These are phyloP conservation scores for Pelargonium australe DNA, from an alignment of 441 rosid species.

Conservation along the genomic window DNA sequence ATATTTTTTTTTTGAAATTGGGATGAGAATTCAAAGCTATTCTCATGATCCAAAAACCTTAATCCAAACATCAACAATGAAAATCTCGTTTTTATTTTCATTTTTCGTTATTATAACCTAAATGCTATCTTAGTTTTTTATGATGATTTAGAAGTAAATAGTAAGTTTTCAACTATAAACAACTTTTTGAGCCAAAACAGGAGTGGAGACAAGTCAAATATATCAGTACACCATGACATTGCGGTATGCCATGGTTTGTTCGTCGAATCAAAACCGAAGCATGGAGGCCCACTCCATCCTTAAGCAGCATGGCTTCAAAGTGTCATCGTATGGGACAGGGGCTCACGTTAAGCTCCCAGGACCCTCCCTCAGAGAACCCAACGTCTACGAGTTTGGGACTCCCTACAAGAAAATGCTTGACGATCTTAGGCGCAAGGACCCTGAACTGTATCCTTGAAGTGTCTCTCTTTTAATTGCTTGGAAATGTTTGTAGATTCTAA, in stretches of 20 bases:
- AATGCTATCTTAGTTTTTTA: too few relatives aligned
- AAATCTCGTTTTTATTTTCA: too few relatives aligned
- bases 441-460: slow-evolving; percentile 61
- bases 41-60: too few relatives aligned
- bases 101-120: too few relatives aligned
- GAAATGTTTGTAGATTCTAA: neutral
- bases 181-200: too few relatives aligned
- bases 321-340: slow-evolving; percentile 86
- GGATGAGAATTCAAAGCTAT: too few relatives aligned
- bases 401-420: slow-evolving; percentile 92
- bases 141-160: too few relatives aligned
- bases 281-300: slow-evolving; percentile 87
- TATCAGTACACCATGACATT: slow-evolving; percentile 13
- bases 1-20: neutral
- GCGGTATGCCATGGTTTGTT: slow-evolving; percentile 91
- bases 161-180: too few relatives aligned
- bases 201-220: neutral
- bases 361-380: slow-evolving; percentile 85
- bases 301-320: slow-evolving; percentile 76
- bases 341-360: slow-evolving; percentile 92
- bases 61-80: too few relatives aligned
- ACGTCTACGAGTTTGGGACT: slow-evolving; percentile 87
- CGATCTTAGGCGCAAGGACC: slow-evolving; percentile 87
- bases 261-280: slow-evolving; percentile 94
- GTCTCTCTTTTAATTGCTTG: neutral